Evolutionary conservation across 2,329 filamentous ascomycete species (phyloP).

Genomic region (Epichloe uncinata): DNA sequence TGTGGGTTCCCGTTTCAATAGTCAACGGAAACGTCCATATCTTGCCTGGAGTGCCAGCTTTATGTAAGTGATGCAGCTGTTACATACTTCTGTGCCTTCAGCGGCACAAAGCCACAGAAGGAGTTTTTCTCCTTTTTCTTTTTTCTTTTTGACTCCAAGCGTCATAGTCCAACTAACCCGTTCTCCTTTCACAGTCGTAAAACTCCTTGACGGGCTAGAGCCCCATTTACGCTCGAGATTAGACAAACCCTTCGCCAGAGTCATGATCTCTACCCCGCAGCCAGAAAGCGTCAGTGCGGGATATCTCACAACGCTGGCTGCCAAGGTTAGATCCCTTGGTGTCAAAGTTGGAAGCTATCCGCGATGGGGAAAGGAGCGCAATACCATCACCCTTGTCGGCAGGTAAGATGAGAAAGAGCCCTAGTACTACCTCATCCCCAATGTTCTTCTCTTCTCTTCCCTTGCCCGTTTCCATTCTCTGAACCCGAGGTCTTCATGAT

Average conservation of each 20-base stretch:
- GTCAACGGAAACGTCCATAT: slow-evolving; percentile 93
- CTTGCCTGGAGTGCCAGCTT: slow-evolving; percentile 71
- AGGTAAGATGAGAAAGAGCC: slow-evolving; percentile 20
- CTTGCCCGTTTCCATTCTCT: no score
- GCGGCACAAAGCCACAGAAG: no score
- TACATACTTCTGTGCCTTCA: no score
- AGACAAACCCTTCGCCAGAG: slow-evolving; percentile 32
- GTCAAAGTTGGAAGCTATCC: slow-evolving; percentile 96
- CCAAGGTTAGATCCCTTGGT: slow-evolving; percentile 16
- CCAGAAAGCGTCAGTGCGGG: slow-evolving; percentile 70
- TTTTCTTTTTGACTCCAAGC: no score
- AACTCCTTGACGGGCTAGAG: slow-evolving; percentile 62
- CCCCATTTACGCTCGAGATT: slow-evolving; percentile 57
- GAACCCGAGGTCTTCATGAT: no score
- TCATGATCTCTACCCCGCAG: slow-evolving; percentile 78
- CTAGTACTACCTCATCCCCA: no score
- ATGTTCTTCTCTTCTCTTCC: no score
- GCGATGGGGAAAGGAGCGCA: slow-evolving; percentile 73
- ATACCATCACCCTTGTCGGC: slow-evolving; percentile 81
- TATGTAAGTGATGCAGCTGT: slow-evolving; percentile 40
- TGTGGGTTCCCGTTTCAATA: slow-evolving; percentile 83
- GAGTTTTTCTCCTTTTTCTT: no score
- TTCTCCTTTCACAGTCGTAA: neutral
- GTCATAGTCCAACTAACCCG: no score
- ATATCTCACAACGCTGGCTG: no score